These are phyloP conservation scores for Senna siamea DNA, from an alignment of 306 rosid genomes.

Conservation along the genomic window DNA sequence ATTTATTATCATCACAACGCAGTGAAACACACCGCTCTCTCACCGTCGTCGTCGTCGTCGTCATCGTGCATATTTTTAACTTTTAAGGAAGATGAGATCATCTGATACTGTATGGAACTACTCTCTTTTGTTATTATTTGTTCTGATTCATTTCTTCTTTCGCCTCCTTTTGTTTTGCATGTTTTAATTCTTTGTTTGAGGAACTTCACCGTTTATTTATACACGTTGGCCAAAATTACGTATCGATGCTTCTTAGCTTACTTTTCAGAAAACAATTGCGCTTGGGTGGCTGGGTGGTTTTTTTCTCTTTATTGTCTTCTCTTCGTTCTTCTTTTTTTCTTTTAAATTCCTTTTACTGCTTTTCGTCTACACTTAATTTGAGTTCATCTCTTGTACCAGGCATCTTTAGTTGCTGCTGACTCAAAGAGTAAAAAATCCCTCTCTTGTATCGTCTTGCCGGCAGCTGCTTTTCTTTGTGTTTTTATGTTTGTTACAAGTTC, in stretches of 20 bases:
- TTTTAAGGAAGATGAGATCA: not conserved
- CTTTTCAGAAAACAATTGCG: too few relatives aligned
- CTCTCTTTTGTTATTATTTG: not conserved
- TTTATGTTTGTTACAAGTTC: conserved; percentile 47
- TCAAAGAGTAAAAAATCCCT: conserved; percentile 49
- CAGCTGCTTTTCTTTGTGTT: conserved; percentile 52
- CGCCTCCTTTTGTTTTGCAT: not conserved
- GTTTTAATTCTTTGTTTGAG: not conserved
- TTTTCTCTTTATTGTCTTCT: too few relatives aligned
- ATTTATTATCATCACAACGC: not conserved
- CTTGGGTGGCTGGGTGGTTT: too few relatives aligned
- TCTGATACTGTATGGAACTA: not conserved
- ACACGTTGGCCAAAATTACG: too few relatives aligned
- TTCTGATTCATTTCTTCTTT: not conserved
- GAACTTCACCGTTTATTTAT: too few relatives aligned
- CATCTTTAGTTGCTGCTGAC: conserved; percentile 37
- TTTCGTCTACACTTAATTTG: too few relatives aligned
- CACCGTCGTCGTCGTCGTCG: not conserved
- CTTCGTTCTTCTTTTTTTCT: too few relatives aligned
- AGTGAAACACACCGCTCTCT: not conserved
- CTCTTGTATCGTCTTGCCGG: conserved; percentile 57
- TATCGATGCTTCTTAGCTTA: too few relatives aligned
- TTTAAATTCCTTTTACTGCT: too few relatives aligned
- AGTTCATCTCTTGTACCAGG: conserved; percentile 46
- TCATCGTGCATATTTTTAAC: not conserved